phyloP scores from a whole-genome alignment of 2,329 filamentous ascomycete species.

The Dryadomyces sulphureus region DNA sequence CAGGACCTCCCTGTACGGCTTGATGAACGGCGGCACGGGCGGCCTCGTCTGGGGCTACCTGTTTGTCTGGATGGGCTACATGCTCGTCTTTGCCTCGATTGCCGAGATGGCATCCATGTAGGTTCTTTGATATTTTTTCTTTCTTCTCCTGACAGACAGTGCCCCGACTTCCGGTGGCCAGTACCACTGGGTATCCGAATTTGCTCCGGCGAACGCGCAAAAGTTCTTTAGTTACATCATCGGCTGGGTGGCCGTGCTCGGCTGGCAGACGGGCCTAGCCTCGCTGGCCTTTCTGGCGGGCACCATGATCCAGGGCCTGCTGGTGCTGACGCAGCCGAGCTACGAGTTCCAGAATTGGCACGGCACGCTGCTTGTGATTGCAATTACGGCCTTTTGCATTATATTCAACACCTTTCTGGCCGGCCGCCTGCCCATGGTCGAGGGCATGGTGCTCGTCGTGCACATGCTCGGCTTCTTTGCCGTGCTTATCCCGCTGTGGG shows the following conservation, averaged over 20 bases:
- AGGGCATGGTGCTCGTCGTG: conserved; percentile 32
- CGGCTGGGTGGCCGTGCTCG: conserved; percentile 35
- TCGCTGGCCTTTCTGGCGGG: conserved; percentile 27
- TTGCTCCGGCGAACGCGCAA: conserved; percentile 30
- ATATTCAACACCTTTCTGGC: conserved; percentile 34
- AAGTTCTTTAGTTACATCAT: conserved; percentile 40
- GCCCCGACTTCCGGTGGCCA: conserved; percentile 39
- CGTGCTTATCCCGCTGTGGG: conserved; percentile 15
- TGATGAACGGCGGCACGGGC: conserved; percentile 35
- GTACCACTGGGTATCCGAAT: conserved; percentile 45
- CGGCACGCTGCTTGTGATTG: conserved; percentile 32
- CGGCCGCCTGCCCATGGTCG: conserved; percentile 30
- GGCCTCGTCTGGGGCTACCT: conserved; percentile 38
- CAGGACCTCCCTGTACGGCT: conserved; percentile 20
- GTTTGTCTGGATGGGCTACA: conserved; percentile 29
- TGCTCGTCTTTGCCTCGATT: conserved; percentile 25
- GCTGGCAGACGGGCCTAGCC: conserved; percentile 25
- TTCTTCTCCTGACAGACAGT: conserved; percentile 9
- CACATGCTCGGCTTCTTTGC: conserved; percentile 30
- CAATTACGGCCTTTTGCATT: conserved; percentile 28
- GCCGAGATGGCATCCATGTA: conserved; percentile 27
- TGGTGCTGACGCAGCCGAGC: conserved; percentile 22
- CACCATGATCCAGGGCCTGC: conserved; percentile 30
- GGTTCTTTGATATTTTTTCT: background rate
- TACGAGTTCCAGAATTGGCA: conserved; percentile 30